Percentiles rank a stretch among this genome's conserved stretches.
phyloP scores from a whole-genome alignment of 345 rosid genomes.

The Salix arbutifolia region DNA sequence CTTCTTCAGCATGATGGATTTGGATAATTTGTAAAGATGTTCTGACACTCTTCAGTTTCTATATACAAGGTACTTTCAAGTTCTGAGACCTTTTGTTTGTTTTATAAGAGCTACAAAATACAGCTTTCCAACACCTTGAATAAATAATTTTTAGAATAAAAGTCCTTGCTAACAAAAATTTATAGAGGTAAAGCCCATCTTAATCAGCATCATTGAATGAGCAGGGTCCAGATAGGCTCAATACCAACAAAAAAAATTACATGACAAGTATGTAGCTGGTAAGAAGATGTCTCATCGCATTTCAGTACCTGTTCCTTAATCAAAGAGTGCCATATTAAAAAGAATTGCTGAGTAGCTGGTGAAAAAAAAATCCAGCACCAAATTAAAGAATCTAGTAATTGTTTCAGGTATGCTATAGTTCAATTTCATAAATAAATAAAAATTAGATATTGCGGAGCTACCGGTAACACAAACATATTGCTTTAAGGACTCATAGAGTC shows the following conservation, averaged over 20 bases:
- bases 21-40: background rate
- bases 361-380: background rate
- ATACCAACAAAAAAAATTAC: background rate
- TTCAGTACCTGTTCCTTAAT: background rate
- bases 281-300: background rate
- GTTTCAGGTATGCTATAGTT: background rate
- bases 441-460: background rate
- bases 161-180: background rate
- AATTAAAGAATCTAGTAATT: background rate
- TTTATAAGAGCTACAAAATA: background rate
- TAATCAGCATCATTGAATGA: background rate
- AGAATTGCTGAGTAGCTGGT: background rate
- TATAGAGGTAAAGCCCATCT: background rate
- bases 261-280: background rate
- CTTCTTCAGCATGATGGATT: background rate
- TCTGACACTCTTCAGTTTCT: background rate
- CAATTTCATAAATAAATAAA: slow-evolving; percentile 6
- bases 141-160: background rate
- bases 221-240: background rate
- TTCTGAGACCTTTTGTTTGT: background rate
- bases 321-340: background rate
- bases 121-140: background rate
- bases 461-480: no score
- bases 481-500: background rate
- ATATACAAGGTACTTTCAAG: background rate